phyloP scores from a whole-genome alignment of 2,329 filamentous ascomycete genomes.

The Fusarium beomiforme region DNA sequence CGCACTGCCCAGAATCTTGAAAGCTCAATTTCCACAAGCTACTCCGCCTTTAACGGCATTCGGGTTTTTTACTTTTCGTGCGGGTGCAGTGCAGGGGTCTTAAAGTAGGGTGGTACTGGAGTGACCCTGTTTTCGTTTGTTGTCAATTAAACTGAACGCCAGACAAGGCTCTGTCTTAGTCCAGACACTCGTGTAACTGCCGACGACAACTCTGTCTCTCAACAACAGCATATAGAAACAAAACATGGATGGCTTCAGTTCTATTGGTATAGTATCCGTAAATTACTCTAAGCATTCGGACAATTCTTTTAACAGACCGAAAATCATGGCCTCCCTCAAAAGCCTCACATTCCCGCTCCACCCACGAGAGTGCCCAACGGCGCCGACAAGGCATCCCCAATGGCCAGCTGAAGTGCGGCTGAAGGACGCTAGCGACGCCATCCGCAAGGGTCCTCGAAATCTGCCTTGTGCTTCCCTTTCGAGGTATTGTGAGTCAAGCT shows the following conservation, averaged over 20 bases:
- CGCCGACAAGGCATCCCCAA: slow-evolving; percentile 13
- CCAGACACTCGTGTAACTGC: background rate
- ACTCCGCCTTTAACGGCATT: slow-evolving; percentile 1
- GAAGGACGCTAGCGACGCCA: slow-evolving; percentile 38
- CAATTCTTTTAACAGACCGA: background rate
- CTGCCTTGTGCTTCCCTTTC: slow-evolving; percentile 39
- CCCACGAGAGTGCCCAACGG: slow-evolving; percentile 21
- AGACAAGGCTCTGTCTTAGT: background rate
- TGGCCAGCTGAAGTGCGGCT: slow-evolving; percentile 36
- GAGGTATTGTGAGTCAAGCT: background rate
- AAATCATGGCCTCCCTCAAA: background rate
- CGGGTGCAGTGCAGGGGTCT: background rate
- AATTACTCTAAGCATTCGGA: background rate
- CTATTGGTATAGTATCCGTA: background rate
- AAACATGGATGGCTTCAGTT: too few relatives aligned
- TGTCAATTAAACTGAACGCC: background rate
- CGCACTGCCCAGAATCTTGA: background rate
- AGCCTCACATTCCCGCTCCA: slow-evolving; percentile 16
- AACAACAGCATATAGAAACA: accelerated
- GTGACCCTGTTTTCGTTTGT: background rate
- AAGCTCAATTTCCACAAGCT: background rate
- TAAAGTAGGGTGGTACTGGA: background rate
- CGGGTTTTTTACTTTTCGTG: background rate
- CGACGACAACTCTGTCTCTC: background rate
- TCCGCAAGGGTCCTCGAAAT: slow-evolving; percentile 30